A percentile compares a stretch with the other conserved stretches of the same genome.
phyloP scores from a whole-genome alignment of 805 yeast species.

The Starmerella potacharoeniae region DNA sequence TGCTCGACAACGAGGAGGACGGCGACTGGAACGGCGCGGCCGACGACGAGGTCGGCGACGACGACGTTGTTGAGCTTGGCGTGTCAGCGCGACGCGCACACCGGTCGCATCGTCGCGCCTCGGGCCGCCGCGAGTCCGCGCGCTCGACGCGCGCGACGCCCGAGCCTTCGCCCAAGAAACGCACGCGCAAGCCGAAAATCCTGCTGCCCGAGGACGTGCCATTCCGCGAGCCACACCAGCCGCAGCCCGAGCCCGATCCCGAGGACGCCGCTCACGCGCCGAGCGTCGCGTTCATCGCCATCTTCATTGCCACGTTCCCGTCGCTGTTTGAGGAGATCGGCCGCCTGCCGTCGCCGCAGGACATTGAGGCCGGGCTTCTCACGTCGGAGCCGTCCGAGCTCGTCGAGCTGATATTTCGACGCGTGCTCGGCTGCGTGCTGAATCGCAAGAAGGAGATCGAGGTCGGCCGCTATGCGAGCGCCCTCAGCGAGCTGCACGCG shows the following conservation, averaged over 20 bases:
- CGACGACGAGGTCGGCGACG: constrained; percentile 12
- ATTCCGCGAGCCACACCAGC: constrained; percentile 20
- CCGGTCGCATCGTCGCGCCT: not conserved
- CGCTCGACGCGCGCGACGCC: not conserved
- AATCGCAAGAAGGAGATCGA: constrained; percentile 35
- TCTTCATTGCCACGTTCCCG: constrained; percentile 20
- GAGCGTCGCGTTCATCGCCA: constrained; percentile 24
- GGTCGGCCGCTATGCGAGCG: constrained; percentile 28
- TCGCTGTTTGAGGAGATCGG: constrained; percentile 27
- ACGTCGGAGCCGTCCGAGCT: constrained; percentile 16
- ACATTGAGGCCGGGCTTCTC: constrained; percentile 31
- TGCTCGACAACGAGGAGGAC: constrained; percentile 17
- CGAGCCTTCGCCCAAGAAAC: not conserved
- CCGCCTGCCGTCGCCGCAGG: constrained; percentile 31
- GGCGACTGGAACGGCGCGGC: constrained; percentile 11
- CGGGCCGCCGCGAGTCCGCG: not conserved
- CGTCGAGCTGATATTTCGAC: constrained; percentile 27
- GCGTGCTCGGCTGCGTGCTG: constrained; percentile 29
- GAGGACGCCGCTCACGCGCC: constrained; percentile 21
- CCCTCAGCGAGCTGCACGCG: constrained; percentile 31
- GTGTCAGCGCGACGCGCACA: not conserved
- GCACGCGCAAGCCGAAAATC: constrained; percentile 11
- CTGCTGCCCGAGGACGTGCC: constrained; percentile 27
- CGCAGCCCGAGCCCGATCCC: constrained; percentile 23
- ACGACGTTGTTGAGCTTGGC: not conserved